Base-by-base conservation (phyloP, 192 early-diverging fungal species). In the Podila clonocystis region DNA sequence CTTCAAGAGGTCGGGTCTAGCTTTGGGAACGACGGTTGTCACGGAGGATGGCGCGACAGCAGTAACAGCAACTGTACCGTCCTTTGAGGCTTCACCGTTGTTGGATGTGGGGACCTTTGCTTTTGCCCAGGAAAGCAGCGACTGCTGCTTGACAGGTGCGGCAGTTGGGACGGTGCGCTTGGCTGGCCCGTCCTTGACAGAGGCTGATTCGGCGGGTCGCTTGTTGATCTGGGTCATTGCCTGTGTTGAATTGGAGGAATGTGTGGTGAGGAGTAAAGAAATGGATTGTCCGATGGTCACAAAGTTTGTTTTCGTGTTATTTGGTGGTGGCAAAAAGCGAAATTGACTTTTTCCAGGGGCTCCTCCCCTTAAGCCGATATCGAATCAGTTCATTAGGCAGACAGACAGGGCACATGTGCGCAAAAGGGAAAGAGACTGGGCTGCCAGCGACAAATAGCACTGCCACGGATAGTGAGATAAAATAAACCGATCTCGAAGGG, bases 61-160 rank as follows among this genome's bases (percentile, higher is more conserved):
- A 34, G 36, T 12, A 11, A 33, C 28, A 36, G 62, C 29, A 12
- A n/a, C 29, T 45, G 36, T 58, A 63, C 24, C 9, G 69, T 58
- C 13, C 65, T 63, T 13, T 24, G 67, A 29, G 17, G 38, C 4
- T 2, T 58, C 52, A 31, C 13, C 33, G 4, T n/a, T 41, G 0
- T 55, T 55, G 29, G 67, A 4, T 0, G 41, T 63, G 1, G 50
- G 41, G 31, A 58, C 57, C 62, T 80, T 80, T n/a, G 73, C 50
- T 11, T 64, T 82, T 15, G 75, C 71, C 70, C 72, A 74, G 19
- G 60, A 65, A 2, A 84, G 60, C 31, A 73, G 65, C 41, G 73
- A 70, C 55, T 75, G 68, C 38, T 65, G 38, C 63, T 74, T 68
- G 63, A 28, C 61, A 22, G 61, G 28, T 8, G 61, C 19, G 3